Percentiles rank a stretch among this genome's conserved stretches.
Evolutionary conservation across 208 protist genomes (phyloP).

Genomic region (Tritrichomonas foetus): DNA sequence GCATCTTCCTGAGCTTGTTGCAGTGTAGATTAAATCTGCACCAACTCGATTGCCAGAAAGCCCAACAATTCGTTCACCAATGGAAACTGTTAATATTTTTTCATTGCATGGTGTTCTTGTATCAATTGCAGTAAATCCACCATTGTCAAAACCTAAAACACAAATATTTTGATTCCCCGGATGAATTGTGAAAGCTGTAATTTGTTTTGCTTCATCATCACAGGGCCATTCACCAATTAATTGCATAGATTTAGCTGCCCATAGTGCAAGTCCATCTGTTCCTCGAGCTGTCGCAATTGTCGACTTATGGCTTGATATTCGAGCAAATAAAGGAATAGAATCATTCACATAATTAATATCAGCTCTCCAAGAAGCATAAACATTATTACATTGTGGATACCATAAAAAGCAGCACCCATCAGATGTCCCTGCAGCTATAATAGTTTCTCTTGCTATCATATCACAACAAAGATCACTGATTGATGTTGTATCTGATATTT

Average conservation of each 20-base stretch:
- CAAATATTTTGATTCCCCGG: neutral
- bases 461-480: neutral
- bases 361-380: neutral
- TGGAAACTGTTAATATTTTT: too few relatives aligned
- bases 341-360: neutral
- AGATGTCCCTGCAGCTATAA: neutral
- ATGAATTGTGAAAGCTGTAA: neutral
- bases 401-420: neutral
- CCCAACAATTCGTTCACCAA: too few relatives aligned
- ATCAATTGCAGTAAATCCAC: neutral
- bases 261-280: neutral
- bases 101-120: slow-evolving; percentile 2
- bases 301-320: too few relatives aligned
- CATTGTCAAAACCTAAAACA: neutral
- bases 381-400: neutral
- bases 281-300: neutral
- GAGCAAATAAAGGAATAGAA: too few relatives aligned
- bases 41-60: too few relatives aligned
- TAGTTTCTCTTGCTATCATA: neutral
- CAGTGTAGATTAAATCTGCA: too few relatives aligned
- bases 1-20: too few relatives aligned
- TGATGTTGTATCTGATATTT: neutral
- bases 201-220: neutral
- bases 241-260: neutral
- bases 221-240: neutral